phyloP scores from a whole-genome alignment of 2,329 filamentous ascomycete species.

The Xylariaceae sp. region DNA sequence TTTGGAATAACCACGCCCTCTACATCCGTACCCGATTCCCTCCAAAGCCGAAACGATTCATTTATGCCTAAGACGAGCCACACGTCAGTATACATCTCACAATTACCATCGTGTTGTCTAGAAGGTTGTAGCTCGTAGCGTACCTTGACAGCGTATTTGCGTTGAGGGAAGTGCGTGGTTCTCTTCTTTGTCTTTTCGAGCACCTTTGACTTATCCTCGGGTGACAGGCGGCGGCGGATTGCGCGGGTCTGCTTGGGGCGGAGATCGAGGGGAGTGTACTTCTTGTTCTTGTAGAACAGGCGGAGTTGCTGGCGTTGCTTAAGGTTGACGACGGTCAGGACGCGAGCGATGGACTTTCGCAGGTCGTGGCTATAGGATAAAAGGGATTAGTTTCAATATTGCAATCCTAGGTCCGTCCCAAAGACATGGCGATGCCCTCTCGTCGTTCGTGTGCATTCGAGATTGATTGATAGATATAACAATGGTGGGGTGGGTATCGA shows the following conservation, averaged over 20 bases:
- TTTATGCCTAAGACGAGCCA: slow-evolving; percentile 35
- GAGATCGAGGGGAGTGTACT: slow-evolving; percentile 98
- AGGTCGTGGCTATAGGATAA: slow-evolving; percentile 80
- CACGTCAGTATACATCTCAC: slow-evolving; percentile 7
- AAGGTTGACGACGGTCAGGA: slow-evolving; percentile 99
- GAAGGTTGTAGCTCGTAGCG: slow-evolving; percentile 33
- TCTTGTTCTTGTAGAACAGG: slow-evolving; percentile 99
- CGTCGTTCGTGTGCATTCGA: slow-evolving; percentile 5
- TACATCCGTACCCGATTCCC: slow-evolving; percentile 38
- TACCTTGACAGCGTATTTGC: slow-evolving; percentile 99
- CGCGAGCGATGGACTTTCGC: slow-evolving; percentile 98
- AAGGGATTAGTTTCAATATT: slow-evolving; percentile 21
- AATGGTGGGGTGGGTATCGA: slow-evolving; percentile 25
- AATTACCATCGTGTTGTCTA: background rate
- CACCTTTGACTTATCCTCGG: slow-evolving; percentile 83
- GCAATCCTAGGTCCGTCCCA: background rate
- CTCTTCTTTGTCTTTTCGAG: slow-evolving; percentile 98
- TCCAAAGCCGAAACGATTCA: slow-evolving; percentile 31
- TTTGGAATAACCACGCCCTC: slow-evolving; percentile 45
- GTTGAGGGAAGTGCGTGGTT: slow-evolving; percentile 93
- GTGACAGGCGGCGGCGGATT: slow-evolving; percentile 92
- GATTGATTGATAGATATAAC: slow-evolving; percentile 1
- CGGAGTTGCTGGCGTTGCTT: slow-evolving; percentile 98
- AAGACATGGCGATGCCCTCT: background rate
- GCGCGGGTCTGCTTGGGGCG: slow-evolving; percentile 97